Evolutionary conservation across 1,139 yeast species (phyloP).

Genomic region (Eremothecium cymbalariae): DNA sequence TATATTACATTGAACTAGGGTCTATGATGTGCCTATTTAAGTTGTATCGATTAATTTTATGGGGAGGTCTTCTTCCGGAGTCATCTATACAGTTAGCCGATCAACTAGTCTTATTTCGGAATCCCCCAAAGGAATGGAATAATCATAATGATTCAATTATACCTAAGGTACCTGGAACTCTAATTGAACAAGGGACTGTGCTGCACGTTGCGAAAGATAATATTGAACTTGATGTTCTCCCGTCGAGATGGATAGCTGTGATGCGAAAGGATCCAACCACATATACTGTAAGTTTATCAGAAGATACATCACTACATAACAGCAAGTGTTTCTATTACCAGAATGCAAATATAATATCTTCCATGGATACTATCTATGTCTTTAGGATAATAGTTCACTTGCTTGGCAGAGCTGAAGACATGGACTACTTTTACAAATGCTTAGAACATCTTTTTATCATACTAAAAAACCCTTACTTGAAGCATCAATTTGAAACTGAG

Average conservation of each 20-base stretch:
- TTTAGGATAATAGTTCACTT: conserved; percentile 14
- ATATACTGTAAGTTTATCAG: conserved; percentile 2
- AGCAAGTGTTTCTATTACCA: conserved; percentile 20
- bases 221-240: neutral
- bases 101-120: neutral
- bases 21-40: conserved; percentile 27
- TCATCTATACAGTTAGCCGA: neutral
- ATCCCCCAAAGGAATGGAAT: too few species aligned
- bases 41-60: conserved; percentile 17
- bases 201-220: neutral
- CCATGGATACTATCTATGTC: conserved; percentile 17
- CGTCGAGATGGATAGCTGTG: conserved; percentile 1
- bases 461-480: conserved; percentile 14
- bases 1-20: conserved; percentile 21
- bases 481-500: conserved; percentile 16
- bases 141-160: too few species aligned
- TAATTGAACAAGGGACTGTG: too few species aligned
- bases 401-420: conserved; percentile 11
- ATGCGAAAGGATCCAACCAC: neutral
- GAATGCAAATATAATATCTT: conserved; percentile 15
- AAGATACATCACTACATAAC: conserved; percentile 6
- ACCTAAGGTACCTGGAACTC: too few species aligned
- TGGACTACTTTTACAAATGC: conserved; percentile 12
- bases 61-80: conserved; percentile 9
- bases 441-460: conserved; percentile 17